Conservation (phyloP, 176 grass and related monocot genomes). For the Guadua angustifolia region DNA sequence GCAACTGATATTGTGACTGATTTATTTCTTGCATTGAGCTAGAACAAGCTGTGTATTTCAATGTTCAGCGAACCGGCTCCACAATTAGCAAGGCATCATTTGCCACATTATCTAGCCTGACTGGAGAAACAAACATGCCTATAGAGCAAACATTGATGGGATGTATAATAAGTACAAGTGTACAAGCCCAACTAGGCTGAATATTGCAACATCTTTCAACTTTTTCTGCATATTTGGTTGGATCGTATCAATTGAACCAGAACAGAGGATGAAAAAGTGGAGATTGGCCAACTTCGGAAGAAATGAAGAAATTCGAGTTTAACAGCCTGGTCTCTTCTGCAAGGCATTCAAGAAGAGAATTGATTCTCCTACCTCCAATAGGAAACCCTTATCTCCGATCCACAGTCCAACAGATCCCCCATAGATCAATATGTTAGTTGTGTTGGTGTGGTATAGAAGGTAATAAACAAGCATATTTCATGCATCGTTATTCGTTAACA, state of each 20-base stretch:
- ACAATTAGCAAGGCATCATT: neutral
- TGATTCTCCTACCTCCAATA: neutral
- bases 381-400: neutral
- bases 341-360: slow-evolving; percentile 4
- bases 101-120: neutral
- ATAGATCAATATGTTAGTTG: neutral
- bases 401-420: neutral
- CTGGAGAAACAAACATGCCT: too few species aligned
- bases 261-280: neutral
- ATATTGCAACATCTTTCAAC: neutral
- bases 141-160: neutral
- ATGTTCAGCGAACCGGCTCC: neutral
- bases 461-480: slow-evolving; percentile 10
- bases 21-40: slow-evolving; percentile 5
- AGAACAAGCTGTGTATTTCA: neutral
- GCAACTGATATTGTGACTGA: neutral
- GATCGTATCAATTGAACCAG: neutral
- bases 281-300: neutral
- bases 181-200: neutral
- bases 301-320: neutral
- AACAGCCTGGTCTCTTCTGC: neutral
- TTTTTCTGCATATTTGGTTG: neutral
- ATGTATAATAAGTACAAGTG: neutral
- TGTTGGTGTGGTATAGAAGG: neutral
- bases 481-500: slow-evolving; percentile 3